Evolutionary conservation across 805 yeast species (phyloP).

Genomic region (Lipomyces lipofer): DNA sequence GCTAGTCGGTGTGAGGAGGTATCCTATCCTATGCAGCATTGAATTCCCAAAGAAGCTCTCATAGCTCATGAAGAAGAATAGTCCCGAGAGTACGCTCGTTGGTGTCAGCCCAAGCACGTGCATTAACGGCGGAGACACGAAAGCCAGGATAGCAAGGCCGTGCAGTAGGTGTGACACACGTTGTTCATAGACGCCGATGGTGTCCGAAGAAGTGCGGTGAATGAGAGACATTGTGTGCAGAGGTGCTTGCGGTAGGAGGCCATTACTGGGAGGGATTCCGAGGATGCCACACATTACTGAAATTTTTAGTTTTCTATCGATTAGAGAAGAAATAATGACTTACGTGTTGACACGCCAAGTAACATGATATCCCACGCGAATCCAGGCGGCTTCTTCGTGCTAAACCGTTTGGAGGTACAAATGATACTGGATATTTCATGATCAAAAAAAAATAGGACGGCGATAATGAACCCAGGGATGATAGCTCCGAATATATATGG

Average conservation of each 20-base stretch:
- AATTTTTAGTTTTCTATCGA: too few relatives aligned
- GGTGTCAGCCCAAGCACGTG: not conserved
- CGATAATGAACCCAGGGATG: not conserved
- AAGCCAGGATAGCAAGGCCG: not conserved
- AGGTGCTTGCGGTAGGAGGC: slow-evolving; percentile 1
- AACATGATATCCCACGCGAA: not conserved
- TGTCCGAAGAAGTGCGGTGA: not conserved
- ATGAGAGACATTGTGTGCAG: not conserved
- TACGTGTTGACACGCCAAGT: too few relatives aligned
- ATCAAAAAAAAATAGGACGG: not conserved
- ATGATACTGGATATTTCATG: not conserved
- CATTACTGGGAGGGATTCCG: not conserved
- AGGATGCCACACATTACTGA: not conserved
- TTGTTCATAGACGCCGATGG: not conserved
- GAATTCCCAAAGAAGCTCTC: not conserved
- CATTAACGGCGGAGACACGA: not conserved
- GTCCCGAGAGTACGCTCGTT: not conserved
- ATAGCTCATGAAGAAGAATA: not conserved
- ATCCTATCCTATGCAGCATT: not conserved
- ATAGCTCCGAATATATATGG: not conserved
- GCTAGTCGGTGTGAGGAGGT: not conserved
- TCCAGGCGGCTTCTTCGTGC: not conserved
- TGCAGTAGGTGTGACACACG: not conserved
- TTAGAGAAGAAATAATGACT: too few relatives aligned
- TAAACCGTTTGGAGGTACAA: not conserved